Conservation (phyloP, 805 yeast genomes). For the Candida railenensis region DNA sequence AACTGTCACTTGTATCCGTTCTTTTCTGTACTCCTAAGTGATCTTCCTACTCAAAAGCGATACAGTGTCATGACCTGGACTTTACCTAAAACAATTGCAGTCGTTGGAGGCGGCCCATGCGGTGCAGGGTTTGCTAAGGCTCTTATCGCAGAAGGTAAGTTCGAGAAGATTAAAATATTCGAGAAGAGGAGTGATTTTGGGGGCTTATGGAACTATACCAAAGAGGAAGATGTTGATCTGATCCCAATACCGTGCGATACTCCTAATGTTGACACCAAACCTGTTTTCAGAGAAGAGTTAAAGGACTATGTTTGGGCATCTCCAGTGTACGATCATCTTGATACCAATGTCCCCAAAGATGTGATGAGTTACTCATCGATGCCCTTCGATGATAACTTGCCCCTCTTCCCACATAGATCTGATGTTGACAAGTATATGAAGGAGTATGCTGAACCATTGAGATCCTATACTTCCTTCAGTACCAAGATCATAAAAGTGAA, state of each 20-base stretch:
- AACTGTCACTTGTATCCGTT: too few relatives aligned
- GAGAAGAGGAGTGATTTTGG: constrained; percentile 65
- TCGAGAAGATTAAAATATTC: constrained; percentile 50
- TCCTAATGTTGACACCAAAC: constrained; percentile 15
- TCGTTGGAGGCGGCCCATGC: constrained; percentile 78
- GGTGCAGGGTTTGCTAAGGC: constrained; percentile 71
- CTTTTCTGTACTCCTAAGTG: too few relatives aligned
- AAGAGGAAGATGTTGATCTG: constrained; percentile 18
- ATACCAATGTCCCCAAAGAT: constrained; percentile 64
- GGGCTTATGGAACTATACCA: constrained; percentile 74
- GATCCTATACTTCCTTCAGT: constrained; percentile 40
- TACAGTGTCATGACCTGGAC: constrained; percentile 1
- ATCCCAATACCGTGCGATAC: constrained; percentile 20
- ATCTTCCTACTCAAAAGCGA: too few relatives aligned
- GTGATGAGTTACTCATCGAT: constrained; percentile 57
- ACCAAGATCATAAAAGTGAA: constrained; percentile 47
- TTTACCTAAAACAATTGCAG: constrained; percentile 44
- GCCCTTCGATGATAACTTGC: constrained; percentile 24
- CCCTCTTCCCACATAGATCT: constrained; percentile 56
- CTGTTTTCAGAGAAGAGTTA: constrained; percentile 10
- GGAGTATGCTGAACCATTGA: constrained; percentile 49
- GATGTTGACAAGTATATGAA: constrained; percentile 64
- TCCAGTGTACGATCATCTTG: constrained; percentile 63
- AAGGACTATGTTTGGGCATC: constrained; percentile 20
- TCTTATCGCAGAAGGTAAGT: constrained; percentile 48